Evolutionary conservation across 805 yeast genomes (phyloP), one percentile per base, ranked within the genome.

Genomic region (Metschnikowia hibisci): DNA sequence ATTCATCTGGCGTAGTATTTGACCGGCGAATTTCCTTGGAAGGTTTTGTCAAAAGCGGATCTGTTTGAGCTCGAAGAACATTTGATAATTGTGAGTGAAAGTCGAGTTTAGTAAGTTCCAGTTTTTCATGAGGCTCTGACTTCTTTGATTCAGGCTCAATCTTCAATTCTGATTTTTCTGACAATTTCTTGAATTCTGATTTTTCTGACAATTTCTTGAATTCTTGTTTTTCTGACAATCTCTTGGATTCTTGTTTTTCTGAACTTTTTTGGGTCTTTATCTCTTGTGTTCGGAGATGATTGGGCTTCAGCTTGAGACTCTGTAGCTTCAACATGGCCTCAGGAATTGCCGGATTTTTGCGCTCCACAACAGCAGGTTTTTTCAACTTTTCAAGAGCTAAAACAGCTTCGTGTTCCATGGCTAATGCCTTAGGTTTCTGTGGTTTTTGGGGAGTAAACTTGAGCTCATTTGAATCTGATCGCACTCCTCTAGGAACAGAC

Each of bases 1-100:
- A 4, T 13, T 42, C 29, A 16, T 40, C 45, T 4, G 50, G 42
- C 3, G 29, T 34, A 1, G 53, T 45, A 8, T 29, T 33, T 6
- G 52, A 38, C 22, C 53, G 44, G 4, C 37, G 32, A 7, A 48
- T 18, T 7, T 14, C 23, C 27, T 9, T 18, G 2, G 25, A 26
- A 7, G 42, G 9, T 9, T 12, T 23, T 2, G 40, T 15, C 4
- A 56, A 4, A 18, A 50, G 41, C 1, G 69, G 67, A 3, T 51
- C 60, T 1, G 67, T 60, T 39, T 57, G 57, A 3, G 68, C 53
- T 20, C 64, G 55, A 26, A 65, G 49, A 4, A 66, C 53, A 1
- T 57, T 52, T 7, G 68, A 55, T 10, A 65, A 53, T 5, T 48
- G 43, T 1, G 52, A 48, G 10, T 46, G 47, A 18, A 47, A 44